A percentile compares a stretch with the other conserved stretches of the same genome.
These are phyloP conservation scores for Babesia caballi DNA, from an alignment of 169 alveolate species.

Conservation along the genomic window DNA sequence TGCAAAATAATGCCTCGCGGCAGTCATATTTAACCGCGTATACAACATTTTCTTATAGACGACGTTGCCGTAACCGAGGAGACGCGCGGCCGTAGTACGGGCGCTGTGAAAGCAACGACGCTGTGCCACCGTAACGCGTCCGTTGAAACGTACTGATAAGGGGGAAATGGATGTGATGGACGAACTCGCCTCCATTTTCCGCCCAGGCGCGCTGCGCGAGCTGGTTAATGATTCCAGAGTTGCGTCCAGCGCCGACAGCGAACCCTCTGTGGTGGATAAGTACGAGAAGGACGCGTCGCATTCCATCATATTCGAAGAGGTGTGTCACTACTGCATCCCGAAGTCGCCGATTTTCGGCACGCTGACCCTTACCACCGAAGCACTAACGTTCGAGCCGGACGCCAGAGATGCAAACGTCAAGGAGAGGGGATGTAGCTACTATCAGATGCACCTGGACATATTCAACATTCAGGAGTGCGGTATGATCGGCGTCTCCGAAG, in stretches of 20 bases:
- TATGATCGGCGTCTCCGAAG: conserved; percentile 67
- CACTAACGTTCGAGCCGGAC: conserved; percentile 77
- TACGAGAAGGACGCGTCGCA: conserved; percentile 39
- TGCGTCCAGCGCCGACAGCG: conserved; percentile 10
- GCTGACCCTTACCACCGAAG: conserved; percentile 72
- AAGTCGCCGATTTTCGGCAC: conserved; percentile 66
- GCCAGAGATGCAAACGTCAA: conserved; percentile 71
- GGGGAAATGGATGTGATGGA: no score
- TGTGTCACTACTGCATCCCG: conserved; percentile 73
- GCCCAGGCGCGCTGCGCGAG: conserved; percentile 21
- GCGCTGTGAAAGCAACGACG: no score
- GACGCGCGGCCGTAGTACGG: no score
- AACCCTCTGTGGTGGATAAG: not conserved
- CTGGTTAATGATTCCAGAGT: not conserved
- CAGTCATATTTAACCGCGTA: no score
- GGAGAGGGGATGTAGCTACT: conserved; percentile 70
- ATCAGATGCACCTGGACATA: conserved; percentile 73
- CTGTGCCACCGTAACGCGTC: no score
- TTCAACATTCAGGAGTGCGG: conserved; percentile 72
- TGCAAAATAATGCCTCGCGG: no score
- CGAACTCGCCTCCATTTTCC: no score
- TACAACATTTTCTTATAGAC: no score
- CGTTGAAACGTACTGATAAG: no score
- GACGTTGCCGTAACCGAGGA: no score
- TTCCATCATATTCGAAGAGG: conserved; percentile 68